These are phyloP conservation scores for Quercus lobata DNA, from an alignment of 331 rosid genomes.

Conservation along the genomic window DNA sequence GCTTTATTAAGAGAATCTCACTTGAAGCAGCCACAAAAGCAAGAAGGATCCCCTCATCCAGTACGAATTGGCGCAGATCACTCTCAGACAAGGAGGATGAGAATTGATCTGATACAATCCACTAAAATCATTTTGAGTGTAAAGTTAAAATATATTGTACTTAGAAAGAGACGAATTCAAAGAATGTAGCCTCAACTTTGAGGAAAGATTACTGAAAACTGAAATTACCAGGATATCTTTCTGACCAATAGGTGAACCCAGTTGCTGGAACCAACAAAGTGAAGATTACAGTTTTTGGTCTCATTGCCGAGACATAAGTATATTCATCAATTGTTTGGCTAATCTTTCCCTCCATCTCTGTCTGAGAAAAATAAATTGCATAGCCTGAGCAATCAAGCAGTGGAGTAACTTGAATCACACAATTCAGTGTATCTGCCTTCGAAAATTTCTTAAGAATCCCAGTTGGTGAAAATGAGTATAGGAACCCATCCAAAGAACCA, in stretches of 20 bases:
- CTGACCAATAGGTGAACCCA: conserved; percentile 72
- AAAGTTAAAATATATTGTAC: not conserved
- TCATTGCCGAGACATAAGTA: conserved; percentile 49
- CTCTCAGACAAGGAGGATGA: conserved; percentile 35
- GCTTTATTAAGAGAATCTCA: conserved; percentile 29
- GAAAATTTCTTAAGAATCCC: conserved; percentile 66
- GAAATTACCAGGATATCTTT: conserved; percentile 52
- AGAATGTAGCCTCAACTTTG: not conserved
- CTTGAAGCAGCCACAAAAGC: conserved; percentile 78
- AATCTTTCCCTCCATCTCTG: conserved; percentile 64
- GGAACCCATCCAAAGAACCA: conserved; percentile 74
- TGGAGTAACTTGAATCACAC: conserved; percentile 59
- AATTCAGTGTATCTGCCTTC: conserved; percentile 31
- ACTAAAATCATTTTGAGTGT: conserved; percentile 1
- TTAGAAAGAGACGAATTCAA: not conserved
- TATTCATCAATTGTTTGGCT: conserved; percentile 42
- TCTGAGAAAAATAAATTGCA: conserved; percentile 64
- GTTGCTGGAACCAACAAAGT: conserved; percentile 63
- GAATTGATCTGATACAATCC: conserved; percentile 41
- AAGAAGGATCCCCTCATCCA: conserved; percentile 67
- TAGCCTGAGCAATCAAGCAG: conserved; percentile 76
- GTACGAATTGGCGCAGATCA: conserved; percentile 53
- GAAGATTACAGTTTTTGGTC: conserved; percentile 46
- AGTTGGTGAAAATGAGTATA: conserved; percentile 76
- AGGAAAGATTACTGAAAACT: not conserved